These are phyloP conservation scores for Lodderomyces pseudojiufengensis DNA, from an alignment of 1,139 yeast genomes.

Conservation along the genomic window DNA sequence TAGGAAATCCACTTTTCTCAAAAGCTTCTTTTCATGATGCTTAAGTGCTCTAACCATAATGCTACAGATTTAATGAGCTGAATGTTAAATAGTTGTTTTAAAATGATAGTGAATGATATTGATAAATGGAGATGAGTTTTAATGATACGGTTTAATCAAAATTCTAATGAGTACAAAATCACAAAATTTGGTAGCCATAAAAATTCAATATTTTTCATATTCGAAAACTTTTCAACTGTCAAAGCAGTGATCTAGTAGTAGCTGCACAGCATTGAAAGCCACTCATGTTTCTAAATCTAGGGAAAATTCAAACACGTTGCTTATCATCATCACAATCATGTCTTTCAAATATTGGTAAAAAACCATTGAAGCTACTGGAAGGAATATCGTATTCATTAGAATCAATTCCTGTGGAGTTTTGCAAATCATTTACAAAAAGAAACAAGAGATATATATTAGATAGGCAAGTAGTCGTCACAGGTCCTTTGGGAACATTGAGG, in stretches of 20 bases:
- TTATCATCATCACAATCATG: slow-evolving; percentile 26
- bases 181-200: too few species aligned
- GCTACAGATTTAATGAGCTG: too few species aligned
- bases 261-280: too few species aligned
- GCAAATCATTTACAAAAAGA: slow-evolving; percentile 67
- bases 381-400: slow-evolving; percentile 34
- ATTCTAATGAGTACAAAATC: too few species aligned
- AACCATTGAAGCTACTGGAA: slow-evolving; percentile 33
- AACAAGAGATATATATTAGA: slow-evolving; percentile 56
- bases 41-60: slow-evolving; percentile 94
- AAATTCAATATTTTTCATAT: too few species aligned
- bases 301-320: slow-evolving; percentile 12
- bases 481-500: slow-evolving; percentile 73
- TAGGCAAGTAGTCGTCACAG: slow-evolving; percentile 61
- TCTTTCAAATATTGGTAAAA: slow-evolving; percentile 41
- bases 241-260: too few species aligned
- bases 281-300: neutral
- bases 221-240: too few species aligned
- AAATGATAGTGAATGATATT: too few species aligned
- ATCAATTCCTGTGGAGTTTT: slow-evolving; percentile 40
- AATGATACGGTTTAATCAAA: too few species aligned
- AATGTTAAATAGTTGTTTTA: too few species aligned
- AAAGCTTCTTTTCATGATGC: slow-evolving; percentile 91
- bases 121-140: too few species aligned
- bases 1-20: slow-evolving; percentile 93